These are phyloP conservation scores for Yamadazyma trypodendri DNA, from an alignment of 1,139 yeast genomes.

Conservation along the genomic window DNA sequence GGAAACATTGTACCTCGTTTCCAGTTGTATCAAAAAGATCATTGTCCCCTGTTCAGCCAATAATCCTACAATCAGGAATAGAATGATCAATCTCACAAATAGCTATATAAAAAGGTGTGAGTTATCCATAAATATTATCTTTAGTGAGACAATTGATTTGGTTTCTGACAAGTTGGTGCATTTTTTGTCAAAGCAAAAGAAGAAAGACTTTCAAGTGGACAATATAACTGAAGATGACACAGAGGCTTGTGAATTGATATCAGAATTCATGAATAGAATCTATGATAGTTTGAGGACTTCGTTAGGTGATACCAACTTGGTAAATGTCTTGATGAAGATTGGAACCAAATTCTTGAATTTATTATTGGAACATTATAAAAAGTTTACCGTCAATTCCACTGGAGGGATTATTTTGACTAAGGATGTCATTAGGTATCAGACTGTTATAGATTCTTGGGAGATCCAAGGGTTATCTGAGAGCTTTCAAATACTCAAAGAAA, in stretches of 20 bases:
- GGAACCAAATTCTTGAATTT: slow-evolving; percentile 62
- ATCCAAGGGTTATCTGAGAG: slow-evolving; percentile 63
- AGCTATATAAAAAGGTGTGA: slow-evolving; percentile 69
- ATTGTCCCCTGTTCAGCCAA: slow-evolving; percentile 71
- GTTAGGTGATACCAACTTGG: slow-evolving; percentile 55
- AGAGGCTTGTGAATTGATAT: slow-evolving; percentile 64
- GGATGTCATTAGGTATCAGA: slow-evolving; percentile 79
- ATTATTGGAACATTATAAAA: slow-evolving; percentile 71
- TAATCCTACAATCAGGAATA: slow-evolving; percentile 57
- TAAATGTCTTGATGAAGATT: slow-evolving; percentile 52
- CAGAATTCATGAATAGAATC: slow-evolving; percentile 50
- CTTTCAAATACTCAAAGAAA: slow-evolving; percentile 73
- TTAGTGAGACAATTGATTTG: slow-evolving; percentile 56
- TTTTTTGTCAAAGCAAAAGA: slow-evolving; percentile 47
- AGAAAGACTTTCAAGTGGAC: slow-evolving; percentile 36
- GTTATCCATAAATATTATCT: slow-evolving; percentile 62
- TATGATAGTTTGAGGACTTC: slow-evolving; percentile 32
- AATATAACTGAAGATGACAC: slow-evolving; percentile 57
- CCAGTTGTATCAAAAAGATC: slow-evolving; percentile 70
- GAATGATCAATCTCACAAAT: slow-evolving; percentile 66
- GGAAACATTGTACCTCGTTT: slow-evolving; percentile 63
- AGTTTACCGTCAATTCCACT: slow-evolving; percentile 70
- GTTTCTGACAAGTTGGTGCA: slow-evolving; percentile 46
- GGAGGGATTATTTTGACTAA: slow-evolving; percentile 87
- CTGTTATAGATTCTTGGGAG: slow-evolving; percentile 69